Evolutionary conservation across 2,329 filamentous ascomycete genomes (phyloP), one percentile per base, ranked within the genome.

Genomic region (Penicillium sp.): DNA sequence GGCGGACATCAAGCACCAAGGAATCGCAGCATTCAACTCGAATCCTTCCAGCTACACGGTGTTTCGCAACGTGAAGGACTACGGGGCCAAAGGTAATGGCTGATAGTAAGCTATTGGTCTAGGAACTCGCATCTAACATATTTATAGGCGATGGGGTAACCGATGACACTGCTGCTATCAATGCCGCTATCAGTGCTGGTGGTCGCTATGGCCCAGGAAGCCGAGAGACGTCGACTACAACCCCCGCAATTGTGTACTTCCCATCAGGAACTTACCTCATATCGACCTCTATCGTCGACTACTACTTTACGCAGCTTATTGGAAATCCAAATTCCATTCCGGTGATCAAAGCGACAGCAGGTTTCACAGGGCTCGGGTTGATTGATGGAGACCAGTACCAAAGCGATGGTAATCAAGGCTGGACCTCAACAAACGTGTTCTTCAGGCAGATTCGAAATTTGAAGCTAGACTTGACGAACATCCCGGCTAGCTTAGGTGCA

Each of bases 401-500:
- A 58, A 60, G 53, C 6, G 61, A 64, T 46, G 65, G 62, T 22
- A 65, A 65, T 9, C 62, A 73, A 54, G 66, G 62, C 31, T 67
- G 59, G 61, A 52, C 66, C 23, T 67, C 77, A 3, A 80, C 76
- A 28, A 82, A 79, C 55, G 78, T 84, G 8, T 87, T 87, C 65
- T 82, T 75, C 59, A 74, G 82, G 36, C 78, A 82, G 54, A 75
- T 86, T 47, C 74, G 81, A 7, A 87, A 87, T 58, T 73, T 87
- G 40, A 70, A 82, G 45, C 71, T 87, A 31, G 83, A 87, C 58
- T 69, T 74, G 35, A 74, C 71, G 4, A 54, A 51, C 7, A 63
- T 70, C 34, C 61, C 66, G n/a, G 57, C 62, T 2, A 54, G 41
- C 28, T 56, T 51, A 5, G 57, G 52, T 18, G 60, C 63, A 8